Base-by-base conservation (phyloP, 1,139 yeast species). In the Geotrichum klebahnii region DNA sequence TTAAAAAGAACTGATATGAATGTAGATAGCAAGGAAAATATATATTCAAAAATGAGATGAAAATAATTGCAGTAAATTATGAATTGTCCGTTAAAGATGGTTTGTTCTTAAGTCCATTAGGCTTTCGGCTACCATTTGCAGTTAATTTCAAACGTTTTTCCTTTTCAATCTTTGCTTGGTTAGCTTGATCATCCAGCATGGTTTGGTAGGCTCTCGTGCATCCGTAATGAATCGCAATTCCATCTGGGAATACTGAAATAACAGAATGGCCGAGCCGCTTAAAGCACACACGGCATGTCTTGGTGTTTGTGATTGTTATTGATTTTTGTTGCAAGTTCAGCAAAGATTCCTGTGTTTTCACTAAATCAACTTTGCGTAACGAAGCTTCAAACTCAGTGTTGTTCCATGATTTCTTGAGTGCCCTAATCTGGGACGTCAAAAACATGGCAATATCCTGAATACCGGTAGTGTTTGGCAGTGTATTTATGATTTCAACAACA, bases 221-320 rank as follows among this genome's bases (percentile, higher is more conserved):
- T 1, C 87, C 88, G 61, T 82, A 87, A 63, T 87, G 96, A 2
- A 82, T 79, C 3, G 82, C 73, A 10, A 69, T 67, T n/a, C 75
- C 75, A 48, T 74, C 70, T 0, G 77, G 77, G 33, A 75, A 73
- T 12, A 76, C 76, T 28, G 81, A 73, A 37, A 83, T 68, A 1
- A 85, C 82, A 42, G 85, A 76, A 54, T 77, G 75, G 2, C 89
- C 89, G 35, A 86, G 70, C 23, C 76, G 66, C 55, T 79, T 79
- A 23, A 72, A 71, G 65, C 96, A 88, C 14, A 79, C 74, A 0
- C 69, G 61, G 61, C 96, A 88, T 2, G 69, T 72, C 56, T 65
- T 73, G 59, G 59, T 74, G 56, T 61, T 70, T 50, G 64, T 76
- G 57, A 65, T 64, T 24, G 61, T 69, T 55, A 59, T 72, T 61